A percentile compares a stretch with the other conserved stretches of the same genome.
phyloP scores from a whole-genome alignment of 441 rosid genomes.

The Biscutella laevigata region DNA sequence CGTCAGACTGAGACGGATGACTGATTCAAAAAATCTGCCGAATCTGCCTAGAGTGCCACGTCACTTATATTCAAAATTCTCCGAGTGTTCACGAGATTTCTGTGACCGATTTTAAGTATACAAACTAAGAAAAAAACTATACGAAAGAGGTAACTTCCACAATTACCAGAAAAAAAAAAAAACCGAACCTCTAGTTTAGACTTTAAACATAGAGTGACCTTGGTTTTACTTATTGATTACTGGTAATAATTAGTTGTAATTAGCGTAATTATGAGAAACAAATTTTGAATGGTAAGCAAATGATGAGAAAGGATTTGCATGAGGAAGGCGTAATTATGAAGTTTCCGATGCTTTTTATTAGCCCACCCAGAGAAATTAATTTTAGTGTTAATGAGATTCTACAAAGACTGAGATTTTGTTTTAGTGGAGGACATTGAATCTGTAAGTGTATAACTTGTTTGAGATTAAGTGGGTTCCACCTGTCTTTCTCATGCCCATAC shows the following conservation, averaged over 20 bases:
- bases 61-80: constrained; percentile 17
- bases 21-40: constrained; percentile 19
- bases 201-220: background rate
- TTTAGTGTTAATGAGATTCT: background rate
- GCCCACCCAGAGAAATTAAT: constrained; percentile 1
- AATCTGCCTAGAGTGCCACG: constrained; percentile 18
- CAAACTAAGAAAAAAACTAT: background rate
- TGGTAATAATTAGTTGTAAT: background rate
- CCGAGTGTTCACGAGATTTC: constrained; percentile 29
- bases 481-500: constrained; percentile 13
- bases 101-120: background rate
- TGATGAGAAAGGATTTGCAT: constrained; percentile 22
- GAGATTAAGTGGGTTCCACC: constrained; percentile 29
- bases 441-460: constrained; percentile 8
- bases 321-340: constrained; percentile 20
- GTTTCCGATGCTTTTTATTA: constrained; percentile 10
- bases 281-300: too few relatives aligned
- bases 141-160: constrained; percentile 3
- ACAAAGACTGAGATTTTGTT: background rate
- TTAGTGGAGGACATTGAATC: background rate
- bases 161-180: constrained; percentile 20
- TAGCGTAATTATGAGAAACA: background rate
- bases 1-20: constrained; percentile 21
- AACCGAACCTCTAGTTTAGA: background rate
- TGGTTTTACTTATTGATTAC: background rate